Evolutionary conservation across 2,329 filamentous ascomycete genomes (phyloP).

Genomic region (Elsinoe australis): DNA sequence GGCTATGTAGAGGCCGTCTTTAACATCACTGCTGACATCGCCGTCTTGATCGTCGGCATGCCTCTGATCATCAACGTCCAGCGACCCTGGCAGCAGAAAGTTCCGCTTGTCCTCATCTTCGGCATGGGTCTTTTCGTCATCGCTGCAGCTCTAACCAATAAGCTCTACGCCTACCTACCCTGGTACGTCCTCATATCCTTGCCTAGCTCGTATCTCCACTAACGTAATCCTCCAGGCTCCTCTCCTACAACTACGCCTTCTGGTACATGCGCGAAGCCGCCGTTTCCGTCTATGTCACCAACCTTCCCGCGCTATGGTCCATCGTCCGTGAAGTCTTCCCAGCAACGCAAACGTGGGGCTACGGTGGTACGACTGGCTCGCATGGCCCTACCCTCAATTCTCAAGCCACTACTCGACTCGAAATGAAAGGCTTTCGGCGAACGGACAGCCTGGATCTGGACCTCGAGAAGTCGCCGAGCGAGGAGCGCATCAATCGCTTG

Average conservation of each 20-base stretch:
- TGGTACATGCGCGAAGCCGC: conserved; percentile 22
- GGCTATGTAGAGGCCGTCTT: conserved; percentile 20
- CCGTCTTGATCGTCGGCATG: conserved; percentile 19
- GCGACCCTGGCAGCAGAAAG: conserved; percentile 21
- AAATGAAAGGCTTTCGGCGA: not conserved
- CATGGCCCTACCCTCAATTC: not conserved
- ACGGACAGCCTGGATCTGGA: not conserved
- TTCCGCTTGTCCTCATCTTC: conserved; percentile 18
- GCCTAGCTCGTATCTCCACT: not conserved
- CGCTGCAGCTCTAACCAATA: conserved; percentile 20
- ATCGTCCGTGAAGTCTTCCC: conserved; percentile 18
- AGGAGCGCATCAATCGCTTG: not conserved
- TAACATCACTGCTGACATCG: conserved; percentile 21
- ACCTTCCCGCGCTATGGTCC: conserved; percentile 20
- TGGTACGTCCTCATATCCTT: not conserved
- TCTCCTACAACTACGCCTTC: conserved; percentile 16
- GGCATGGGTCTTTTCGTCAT: conserved; percentile 22
- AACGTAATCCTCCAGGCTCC: not conserved
- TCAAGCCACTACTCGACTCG: not conserved
- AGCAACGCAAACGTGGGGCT: conserved; percentile 17
- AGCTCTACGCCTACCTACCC: conserved; percentile 19
- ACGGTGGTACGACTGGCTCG: not conserved
- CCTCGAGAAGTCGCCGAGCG: not conserved
- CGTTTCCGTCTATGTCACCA: conserved; percentile 19
- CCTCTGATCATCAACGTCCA: conserved; percentile 19